phyloP scores from a whole-genome alignment of 106 monocot genomes.

The Vanilla planifolia region DNA sequence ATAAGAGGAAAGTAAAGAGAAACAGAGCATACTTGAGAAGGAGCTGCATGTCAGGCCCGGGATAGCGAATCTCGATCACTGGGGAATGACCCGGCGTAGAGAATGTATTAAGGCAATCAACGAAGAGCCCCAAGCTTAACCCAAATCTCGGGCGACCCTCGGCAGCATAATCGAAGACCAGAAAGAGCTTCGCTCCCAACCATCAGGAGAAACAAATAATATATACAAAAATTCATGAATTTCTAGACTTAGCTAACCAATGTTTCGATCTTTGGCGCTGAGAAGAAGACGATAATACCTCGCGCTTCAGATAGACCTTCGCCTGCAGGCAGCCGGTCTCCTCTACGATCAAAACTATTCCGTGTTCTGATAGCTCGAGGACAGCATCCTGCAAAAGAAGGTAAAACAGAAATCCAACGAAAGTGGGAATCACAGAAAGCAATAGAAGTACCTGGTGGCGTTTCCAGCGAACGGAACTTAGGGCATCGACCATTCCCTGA shows the following conservation, averaged over 20 bases:
- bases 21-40: conserved; percentile 58
- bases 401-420: not conserved
- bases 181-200: conserved; percentile 50
- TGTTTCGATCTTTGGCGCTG: not conserved
- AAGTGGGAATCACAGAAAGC: no score
- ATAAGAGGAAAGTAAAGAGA: not conserved
- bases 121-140: conserved; percentile 77
- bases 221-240: not conserved
- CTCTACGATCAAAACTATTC: conserved; percentile 87
- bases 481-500: conserved; percentile 97
- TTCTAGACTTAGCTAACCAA: not conserved
- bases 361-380: conserved; percentile 90
- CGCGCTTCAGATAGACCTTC: conserved; percentile 96
- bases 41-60: conserved; percentile 96
- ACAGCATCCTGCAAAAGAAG: conserved; percentile 56
- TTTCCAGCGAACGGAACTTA: conserved; percentile 93
- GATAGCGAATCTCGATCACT: conserved; percentile 83
- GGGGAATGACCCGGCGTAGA: conserved; percentile 56
- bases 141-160: conserved; percentile 91
- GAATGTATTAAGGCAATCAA: conserved; percentile 86
- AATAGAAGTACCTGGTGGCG: conserved; percentile 59
- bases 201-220: not conserved
- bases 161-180: conserved; percentile 63
- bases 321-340: conserved; percentile 93
- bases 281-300: conserved; percentile 34